Percentiles rank a stretch among this genome's conserved stretches.
phyloP scores from a whole-genome alignment of 2,329 filamentous ascomycete species.

The Colletotrichum sp. region DNA sequence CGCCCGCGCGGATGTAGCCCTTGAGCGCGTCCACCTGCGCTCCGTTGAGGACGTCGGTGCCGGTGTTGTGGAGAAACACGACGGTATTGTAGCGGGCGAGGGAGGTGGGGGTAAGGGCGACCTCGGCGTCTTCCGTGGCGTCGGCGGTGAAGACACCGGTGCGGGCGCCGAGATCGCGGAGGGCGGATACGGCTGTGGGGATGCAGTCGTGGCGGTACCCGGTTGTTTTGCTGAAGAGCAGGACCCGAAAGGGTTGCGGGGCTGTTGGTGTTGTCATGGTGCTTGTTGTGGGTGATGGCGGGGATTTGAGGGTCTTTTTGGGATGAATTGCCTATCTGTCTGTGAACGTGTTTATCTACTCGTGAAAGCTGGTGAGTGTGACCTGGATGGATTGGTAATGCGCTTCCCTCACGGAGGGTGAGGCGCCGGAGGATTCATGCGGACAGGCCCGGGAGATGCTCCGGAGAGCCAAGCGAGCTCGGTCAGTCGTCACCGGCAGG shows the following conservation, averaged over 20 bases:
- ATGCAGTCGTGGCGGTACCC: slow-evolving; percentile 45
- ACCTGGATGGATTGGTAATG: not conserved
- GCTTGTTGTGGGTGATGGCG: not conserved
- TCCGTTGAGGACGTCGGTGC: slow-evolving; percentile 36
- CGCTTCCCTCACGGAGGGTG: accelerated
- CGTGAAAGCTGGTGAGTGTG: not conserved
- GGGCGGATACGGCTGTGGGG: slow-evolving; percentile 35
- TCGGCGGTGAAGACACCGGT: slow-evolving; percentile 33
- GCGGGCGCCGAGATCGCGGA: slow-evolving; percentile 32
- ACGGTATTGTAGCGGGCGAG: slow-evolving; percentile 38
- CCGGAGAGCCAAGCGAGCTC: not conserved
- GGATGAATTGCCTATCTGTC: not conserved
- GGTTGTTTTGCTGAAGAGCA: slow-evolving; percentile 44
- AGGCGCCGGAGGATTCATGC: not conserved
- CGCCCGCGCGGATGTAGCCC: slow-evolving; percentile 35
- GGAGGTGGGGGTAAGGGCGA: slow-evolving; percentile 31
- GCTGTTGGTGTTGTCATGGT: not conserved
- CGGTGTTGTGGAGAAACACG: slow-evolving; percentile 43
- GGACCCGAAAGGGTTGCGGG: slow-evolving; percentile 30
- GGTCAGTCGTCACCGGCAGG: not conserved
- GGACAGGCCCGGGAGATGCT: not conserved
- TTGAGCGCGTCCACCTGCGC: slow-evolving; percentile 37
- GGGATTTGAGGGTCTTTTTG: too few species aligned
- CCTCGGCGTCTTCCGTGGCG: slow-evolving; percentile 39
- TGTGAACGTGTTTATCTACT: not conserved